These are phyloP conservation scores for Juglanconis sp. DNA, from an alignment of 2,329 filamentous ascomycete genomes.

Conservation along the genomic window DNA sequence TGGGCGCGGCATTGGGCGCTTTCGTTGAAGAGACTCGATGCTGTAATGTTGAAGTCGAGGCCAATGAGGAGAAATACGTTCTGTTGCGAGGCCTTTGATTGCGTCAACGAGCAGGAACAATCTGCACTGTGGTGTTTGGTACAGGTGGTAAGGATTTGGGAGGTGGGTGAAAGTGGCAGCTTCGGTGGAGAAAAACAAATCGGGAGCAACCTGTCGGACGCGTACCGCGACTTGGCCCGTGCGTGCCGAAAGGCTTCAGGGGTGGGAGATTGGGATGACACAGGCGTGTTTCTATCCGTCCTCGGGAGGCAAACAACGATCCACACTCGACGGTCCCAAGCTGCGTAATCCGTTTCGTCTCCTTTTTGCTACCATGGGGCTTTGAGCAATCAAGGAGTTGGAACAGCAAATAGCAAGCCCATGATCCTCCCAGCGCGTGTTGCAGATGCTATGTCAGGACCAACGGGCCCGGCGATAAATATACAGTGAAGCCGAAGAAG, in stretches of 20 bases:
- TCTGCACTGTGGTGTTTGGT: neutral
- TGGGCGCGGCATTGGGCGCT: constrained; percentile 28
- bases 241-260: neutral
- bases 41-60: neutral
- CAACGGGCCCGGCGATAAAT: neutral
- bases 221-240: constrained; percentile 17
- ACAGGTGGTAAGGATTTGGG: constrained; percentile 1
- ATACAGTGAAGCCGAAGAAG: neutral
- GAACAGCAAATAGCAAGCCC: too few relatives aligned
- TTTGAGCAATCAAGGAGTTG: too few relatives aligned
- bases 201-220: constrained; percentile 1
- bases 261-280: too few relatives aligned
- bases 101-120: constrained; percentile 7
- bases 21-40: neutral
- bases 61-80: neutral
- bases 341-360: too few relatives aligned
- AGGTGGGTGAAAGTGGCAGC: constrained; percentile 6
- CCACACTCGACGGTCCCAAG: too few relatives aligned
- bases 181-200: constrained; percentile 18
- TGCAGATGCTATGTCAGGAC: neutral
- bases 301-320: too few relatives aligned
- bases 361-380: too few relatives aligned
- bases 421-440: too few relatives aligned
- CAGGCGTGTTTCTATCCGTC: too few relatives aligned
- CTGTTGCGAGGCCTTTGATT: neutral